Conservation (phyloP, 2,329 filamentous ascomycete genomes). For the Hymenoscyphus scutula region DNA sequence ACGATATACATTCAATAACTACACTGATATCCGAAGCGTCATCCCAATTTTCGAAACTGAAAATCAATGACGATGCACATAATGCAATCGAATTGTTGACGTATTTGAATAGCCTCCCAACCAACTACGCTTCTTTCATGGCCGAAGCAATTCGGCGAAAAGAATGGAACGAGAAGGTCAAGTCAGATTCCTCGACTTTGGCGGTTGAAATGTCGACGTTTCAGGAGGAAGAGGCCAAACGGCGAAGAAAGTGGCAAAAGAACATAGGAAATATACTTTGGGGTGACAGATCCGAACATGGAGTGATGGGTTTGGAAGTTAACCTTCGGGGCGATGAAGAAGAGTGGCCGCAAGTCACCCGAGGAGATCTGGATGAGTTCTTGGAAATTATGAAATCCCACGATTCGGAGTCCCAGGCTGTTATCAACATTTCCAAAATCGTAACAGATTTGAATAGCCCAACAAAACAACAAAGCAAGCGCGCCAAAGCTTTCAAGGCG, state of each 20-base stretch:
- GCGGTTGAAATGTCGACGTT: slow-evolving; percentile 92
- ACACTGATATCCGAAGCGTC: slow-evolving; percentile 71
- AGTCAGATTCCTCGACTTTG: slow-evolving; percentile 78
- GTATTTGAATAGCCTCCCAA: slow-evolving; percentile 78
- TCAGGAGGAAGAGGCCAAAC: slow-evolving; percentile 87
- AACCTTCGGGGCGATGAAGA: slow-evolving; percentile 78
- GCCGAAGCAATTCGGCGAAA: slow-evolving; percentile 81
- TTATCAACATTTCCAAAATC: slow-evolving; percentile 71
- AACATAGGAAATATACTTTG: slow-evolving; percentile 71
- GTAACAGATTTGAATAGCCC: slow-evolving; percentile 77
- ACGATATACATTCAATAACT: slow-evolving; percentile 76
- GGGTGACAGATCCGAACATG: slow-evolving; percentile 63
- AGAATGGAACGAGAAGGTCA: slow-evolving; percentile 92
- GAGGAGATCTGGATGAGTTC: slow-evolving; percentile 75
- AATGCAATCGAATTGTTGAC: slow-evolving; percentile 79
- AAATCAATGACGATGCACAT: slow-evolving; percentile 71
- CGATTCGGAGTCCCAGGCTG: slow-evolving; percentile 62
- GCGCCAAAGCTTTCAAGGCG: slow-evolving; percentile 92
- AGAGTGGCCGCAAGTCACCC: slow-evolving; percentile 73
- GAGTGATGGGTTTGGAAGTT: slow-evolving; percentile 76
- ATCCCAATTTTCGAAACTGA: slow-evolving; percentile 67
- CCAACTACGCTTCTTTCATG: slow-evolving; percentile 85
- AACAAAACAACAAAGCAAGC: slow-evolving; percentile 80
- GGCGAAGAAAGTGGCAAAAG: slow-evolving; percentile 87
- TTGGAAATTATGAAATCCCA: slow-evolving; percentile 63